A percentile compares a stretch with the other conserved stretches of the same genome.
Evolutionary conservation across 805 yeast species (phyloP).

Genomic region (Ogataea saltuana): DNA sequence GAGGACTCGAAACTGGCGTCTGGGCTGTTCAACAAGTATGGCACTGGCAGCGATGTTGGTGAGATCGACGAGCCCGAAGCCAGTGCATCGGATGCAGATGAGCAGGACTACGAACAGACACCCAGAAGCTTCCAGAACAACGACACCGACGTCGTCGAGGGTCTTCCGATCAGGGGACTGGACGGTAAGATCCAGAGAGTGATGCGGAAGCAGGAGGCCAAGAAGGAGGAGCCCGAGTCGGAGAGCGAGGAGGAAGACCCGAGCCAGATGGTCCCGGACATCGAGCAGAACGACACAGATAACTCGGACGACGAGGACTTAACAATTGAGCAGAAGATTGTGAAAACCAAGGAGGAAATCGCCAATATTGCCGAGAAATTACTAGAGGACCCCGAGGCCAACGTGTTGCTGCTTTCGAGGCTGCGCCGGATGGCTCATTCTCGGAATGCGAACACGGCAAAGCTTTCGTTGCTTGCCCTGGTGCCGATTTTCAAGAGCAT

Average conservation of each 20-base stretch:
- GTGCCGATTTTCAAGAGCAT: conserved; percentile 83
- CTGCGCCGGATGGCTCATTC: conserved; percentile 71
- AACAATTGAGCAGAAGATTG: conserved; percentile 53
- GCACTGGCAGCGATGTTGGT: conserved; percentile 19
- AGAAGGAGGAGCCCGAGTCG: conserved; percentile 13
- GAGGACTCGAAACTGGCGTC: conserved; percentile 43
- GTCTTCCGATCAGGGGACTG: conserved; percentile 73
- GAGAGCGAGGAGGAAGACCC: conserved; percentile 20
- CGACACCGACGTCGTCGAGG: conserved; percentile 53
- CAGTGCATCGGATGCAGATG: conserved; percentile 46
- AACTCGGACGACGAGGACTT: conserved; percentile 46
- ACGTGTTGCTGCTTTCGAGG: conserved; percentile 62
- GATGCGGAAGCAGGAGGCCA: conserved; percentile 37
- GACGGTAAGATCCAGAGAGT: conserved; percentile 79
- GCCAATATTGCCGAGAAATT: conserved; percentile 78
- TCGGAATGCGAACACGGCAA: conserved; percentile 61
- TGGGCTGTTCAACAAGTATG: conserved; percentile 37
- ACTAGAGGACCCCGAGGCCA: conserved; percentile 88
- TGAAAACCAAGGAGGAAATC: conserved; percentile 74
- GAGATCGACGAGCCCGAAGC: conserved; percentile 1
- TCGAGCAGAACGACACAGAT: conserved; percentile 26
- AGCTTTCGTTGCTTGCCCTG: conserved; percentile 73
- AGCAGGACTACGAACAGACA: conserved; percentile 72
- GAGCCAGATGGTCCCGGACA: conserved; percentile 1
- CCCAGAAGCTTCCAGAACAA: conserved; percentile 59